These are phyloP conservation scores for Rhizopogon rudus DNA, from an alignment of 768 basidiomycete genomes.

Conservation along the genomic window DNA sequence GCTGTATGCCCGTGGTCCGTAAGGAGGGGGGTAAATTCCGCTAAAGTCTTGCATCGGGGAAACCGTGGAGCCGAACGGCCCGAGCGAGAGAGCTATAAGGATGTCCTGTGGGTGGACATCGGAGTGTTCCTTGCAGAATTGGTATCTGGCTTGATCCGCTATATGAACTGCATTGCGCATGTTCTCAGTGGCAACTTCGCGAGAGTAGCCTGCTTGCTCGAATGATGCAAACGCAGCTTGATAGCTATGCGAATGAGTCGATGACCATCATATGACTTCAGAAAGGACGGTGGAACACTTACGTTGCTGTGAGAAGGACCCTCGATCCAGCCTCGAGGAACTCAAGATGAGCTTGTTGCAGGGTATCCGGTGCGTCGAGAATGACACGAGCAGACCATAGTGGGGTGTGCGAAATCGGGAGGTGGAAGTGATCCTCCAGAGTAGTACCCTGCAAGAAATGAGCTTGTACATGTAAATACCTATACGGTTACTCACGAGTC, in stretches of 20 bases:
- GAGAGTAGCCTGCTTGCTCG: slow-evolving; percentile 42
- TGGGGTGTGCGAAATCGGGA: slow-evolving; percentile 46
- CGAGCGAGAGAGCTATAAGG: slow-evolving; percentile 64
- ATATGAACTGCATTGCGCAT: slow-evolving; percentile 52
- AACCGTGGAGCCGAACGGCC: slow-evolving; percentile 69
- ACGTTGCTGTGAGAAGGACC: slow-evolving; percentile 71
- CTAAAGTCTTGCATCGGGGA: slow-evolving; percentile 66
- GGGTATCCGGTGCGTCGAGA: slow-evolving; percentile 43
- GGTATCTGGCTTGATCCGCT: slow-evolving; percentile 41
- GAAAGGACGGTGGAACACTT: slow-evolving; percentile 2
- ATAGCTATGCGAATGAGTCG: slow-evolving; percentile 39
- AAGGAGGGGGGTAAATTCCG: slow-evolving; percentile 73
- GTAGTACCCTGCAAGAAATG: slow-evolving; percentile 48
- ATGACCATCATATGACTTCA: neutral
- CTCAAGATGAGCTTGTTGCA: slow-evolving; percentile 54
- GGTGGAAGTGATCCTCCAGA: slow-evolving; percentile 45
- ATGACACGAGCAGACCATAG: slow-evolving; percentile 72
- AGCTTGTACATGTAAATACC: neutral
- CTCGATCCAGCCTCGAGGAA: slow-evolving; percentile 65
- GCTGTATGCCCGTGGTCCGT: slow-evolving; percentile 49
- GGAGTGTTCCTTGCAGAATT: slow-evolving; percentile 25
- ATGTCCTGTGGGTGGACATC: slow-evolving; percentile 18
- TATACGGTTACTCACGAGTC: slow-evolving; percentile 32
- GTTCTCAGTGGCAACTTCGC: slow-evolving; percentile 35
- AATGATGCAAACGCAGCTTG: slow-evolving; percentile 59